Evolutionary conservation across 1,284 basidiomycete species (phyloP), one percentile per base, ranked within the genome.

Genomic region (Inonotus obliquus): DNA sequence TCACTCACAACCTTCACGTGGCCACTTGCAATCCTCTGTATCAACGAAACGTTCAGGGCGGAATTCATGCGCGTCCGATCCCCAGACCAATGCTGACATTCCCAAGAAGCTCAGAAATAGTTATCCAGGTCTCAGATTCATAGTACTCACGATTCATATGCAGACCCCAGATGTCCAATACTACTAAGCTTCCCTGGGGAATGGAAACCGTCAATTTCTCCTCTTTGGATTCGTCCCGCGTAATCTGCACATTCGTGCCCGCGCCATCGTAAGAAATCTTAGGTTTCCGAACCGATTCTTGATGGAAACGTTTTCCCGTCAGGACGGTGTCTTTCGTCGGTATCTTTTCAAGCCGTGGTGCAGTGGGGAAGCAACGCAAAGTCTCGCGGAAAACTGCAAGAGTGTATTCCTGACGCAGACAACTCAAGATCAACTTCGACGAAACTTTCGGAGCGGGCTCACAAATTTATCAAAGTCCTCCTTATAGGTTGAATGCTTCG

Each of bases 31-130:
- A 1, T 69, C 66, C 11, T 68, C 69, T 0, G 69, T 74, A 54
- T 79, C 77, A 29, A 83, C 70, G 72, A 80, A 82, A 0, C 79
- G 74, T 57, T 81, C 80, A 1, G 77, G 79, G 37, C 69, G 74
- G 69, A 77, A 81, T 29, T 72, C 70, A 25, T 71, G 69, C 0
- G 71, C 71, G 52, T 83, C 81, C 3, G 63, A 54, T n/a, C 81
- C 80, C 76, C 78, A 84, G 27, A 72, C 67, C 21, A 76, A 52
- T 10, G 73, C 73, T 74, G 52, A 6, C 25, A 45, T 13, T 9
- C n/a, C n/a, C 17, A n/a, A 5, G 39, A 39, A 39, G n/a, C 7
- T 6, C 1, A 0, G n/a, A 11, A 39, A 10, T 11, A 39, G 11
- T 39, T n/a, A 39, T 39, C 38, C n/a, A 39, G 11, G 38, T n/a